Percentiles rank a stretch among this genome's conserved stretches.
Evolutionary conservation across 2,329 filamentous ascomycete species (phyloP).

Genomic region (Verticillium nonalfalfae): DNA sequence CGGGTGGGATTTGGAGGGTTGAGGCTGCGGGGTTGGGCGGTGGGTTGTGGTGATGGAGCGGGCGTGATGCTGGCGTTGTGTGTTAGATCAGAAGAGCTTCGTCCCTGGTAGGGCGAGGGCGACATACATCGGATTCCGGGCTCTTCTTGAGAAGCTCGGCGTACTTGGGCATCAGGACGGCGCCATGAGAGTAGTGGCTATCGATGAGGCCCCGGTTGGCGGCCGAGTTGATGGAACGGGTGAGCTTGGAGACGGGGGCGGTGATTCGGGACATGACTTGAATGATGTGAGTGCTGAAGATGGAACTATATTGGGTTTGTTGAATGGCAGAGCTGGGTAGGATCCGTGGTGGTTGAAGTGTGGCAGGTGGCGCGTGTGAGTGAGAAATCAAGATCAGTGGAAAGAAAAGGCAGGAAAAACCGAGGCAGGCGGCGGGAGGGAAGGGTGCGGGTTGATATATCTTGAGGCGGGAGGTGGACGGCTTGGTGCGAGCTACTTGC

Average conservation of each 20-base stretch:
- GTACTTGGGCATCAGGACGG: conserved; percentile 39
- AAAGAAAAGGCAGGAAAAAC: background rate
- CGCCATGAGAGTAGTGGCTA: conserved; percentile 23
- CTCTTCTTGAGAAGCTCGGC: conserved; percentile 34
- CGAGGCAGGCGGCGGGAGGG: background rate
- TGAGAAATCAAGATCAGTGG: background rate
- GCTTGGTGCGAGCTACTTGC: background rate
- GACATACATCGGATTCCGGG: conserved; percentile 32
- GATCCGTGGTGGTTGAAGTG: background rate
- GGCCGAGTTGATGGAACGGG: conserved; percentile 38
- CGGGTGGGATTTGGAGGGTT: conserved; percentile 23
- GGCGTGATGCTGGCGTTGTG: conserved; percentile 18
- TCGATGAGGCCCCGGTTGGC: conserved; percentile 27
- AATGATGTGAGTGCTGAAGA: background rate
- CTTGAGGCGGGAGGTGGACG: background rate
- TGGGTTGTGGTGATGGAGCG: conserved; percentile 40
- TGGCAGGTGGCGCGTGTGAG: background rate
- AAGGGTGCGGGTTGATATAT: background rate
- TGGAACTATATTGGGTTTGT: too few relatives aligned
- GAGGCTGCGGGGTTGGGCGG: conserved; percentile 36
- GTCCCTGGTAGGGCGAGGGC: background rate
- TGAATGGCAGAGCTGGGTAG: too few relatives aligned
- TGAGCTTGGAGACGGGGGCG: conserved; percentile 40
- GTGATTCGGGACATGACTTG: conserved; percentile 42
- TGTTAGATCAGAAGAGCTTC: background rate